Conservation (phyloP, 106 monocot species). For the Alisma plantagoaquatica region DNA sequence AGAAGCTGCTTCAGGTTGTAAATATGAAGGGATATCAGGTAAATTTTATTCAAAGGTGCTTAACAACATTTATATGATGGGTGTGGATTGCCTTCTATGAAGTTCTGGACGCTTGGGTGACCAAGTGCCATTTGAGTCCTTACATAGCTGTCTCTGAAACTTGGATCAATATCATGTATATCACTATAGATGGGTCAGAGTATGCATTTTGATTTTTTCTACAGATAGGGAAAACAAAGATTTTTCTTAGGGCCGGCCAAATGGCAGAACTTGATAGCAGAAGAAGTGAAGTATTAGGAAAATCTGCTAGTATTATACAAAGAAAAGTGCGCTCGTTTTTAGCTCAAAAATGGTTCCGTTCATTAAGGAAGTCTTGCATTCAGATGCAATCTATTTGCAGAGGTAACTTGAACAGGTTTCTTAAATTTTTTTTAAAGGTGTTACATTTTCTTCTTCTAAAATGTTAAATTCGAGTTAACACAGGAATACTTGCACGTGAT, state of each 20-base stretch:
- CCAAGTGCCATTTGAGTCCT: no score
- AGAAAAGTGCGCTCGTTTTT: conserved; percentile 58
- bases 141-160: no score
- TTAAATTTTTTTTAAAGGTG: background rate
- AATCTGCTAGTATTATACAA: conserved; percentile 56
- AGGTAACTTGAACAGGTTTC: conserved; percentile 28
- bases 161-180: no score
- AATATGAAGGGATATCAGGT: conserved; percentile 68
- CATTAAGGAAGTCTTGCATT: conserved; percentile 32
- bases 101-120: no score
- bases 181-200: no score
- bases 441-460: no score
- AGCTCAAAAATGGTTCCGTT: conserved; percentile 38
- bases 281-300: conserved; percentile 54
- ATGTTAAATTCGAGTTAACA: background rate
- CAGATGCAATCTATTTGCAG: conserved; percentile 51
- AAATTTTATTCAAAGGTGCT: no score
- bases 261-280: conserved; percentile 75
- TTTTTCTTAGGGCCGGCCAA: conserved; percentile 79
- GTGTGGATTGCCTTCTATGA: no score
- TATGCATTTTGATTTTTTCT: conserved; percentile 4
- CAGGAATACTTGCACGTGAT: conserved; percentile 47
- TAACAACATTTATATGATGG: no score
- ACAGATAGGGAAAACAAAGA: conserved; percentile 74
- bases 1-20: conserved; percentile 35